phyloP scores from a whole-genome alignment of 1,139 yeast genomes.

The Debaryomyces singareniensis region DNA sequence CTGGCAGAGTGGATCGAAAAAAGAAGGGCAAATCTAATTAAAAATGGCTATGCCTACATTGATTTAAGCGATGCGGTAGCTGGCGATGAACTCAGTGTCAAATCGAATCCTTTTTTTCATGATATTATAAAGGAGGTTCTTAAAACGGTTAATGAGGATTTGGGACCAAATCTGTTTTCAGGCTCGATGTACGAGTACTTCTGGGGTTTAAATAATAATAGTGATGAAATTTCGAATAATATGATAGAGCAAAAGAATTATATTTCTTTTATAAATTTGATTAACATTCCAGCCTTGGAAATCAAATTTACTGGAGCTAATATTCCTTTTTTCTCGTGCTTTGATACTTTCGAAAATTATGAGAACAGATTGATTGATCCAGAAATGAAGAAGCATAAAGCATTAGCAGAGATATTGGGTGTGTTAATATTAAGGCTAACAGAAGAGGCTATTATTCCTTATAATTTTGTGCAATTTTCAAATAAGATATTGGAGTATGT shows the following conservation, averaged over 20 bases:
- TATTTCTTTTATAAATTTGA: constrained; percentile 56
- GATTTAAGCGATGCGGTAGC: constrained; percentile 73
- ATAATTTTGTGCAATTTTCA: constrained; percentile 48
- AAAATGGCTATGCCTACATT: constrained; percentile 66
- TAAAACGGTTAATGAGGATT: constrained; percentile 19
- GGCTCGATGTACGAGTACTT: constrained; percentile 21
- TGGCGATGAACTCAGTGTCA: constrained; percentile 52
- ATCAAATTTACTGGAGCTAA: constrained; percentile 40
- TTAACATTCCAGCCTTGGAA: constrained; percentile 67
- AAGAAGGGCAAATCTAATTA: constrained; percentile 43
- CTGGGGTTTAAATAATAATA: constrained; percentile 19
- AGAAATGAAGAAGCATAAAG: constrained; percentile 49
- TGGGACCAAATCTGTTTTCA: constrained; percentile 1
- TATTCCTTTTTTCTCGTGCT: constrained; percentile 60
- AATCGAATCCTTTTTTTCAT: constrained; percentile 63
- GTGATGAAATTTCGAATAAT: constrained; percentile 26
- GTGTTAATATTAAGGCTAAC: constrained; percentile 48
- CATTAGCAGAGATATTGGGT: constrained; percentile 54
- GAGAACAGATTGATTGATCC: constrained; percentile 44
- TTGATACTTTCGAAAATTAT: constrained; percentile 60
- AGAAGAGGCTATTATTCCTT: constrained; percentile 76
- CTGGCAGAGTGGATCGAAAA: constrained; percentile 73
- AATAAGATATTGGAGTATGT: constrained; percentile 37
- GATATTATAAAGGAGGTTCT: constrained; percentile 36
- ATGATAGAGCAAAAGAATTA: constrained; percentile 56